Evolutionary conservation across 2,329 filamentous ascomycete genomes (phyloP), one percentile per base, ranked within the genome.

Genomic region (Penicillium capsulatum): DNA sequence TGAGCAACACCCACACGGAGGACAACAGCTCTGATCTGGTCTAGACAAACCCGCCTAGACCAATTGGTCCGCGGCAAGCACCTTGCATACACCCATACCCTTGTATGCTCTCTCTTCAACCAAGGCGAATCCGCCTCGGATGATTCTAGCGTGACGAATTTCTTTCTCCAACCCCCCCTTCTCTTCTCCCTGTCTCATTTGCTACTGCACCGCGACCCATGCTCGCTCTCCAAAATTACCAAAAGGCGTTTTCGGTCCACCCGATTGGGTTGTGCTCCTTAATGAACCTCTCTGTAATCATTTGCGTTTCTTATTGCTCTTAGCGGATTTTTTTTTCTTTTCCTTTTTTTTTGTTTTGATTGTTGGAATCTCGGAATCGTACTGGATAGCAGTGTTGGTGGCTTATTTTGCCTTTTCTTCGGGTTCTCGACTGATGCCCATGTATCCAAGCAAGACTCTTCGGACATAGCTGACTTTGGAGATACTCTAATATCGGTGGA

Each of bases 1-100:
- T 36, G 63, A 63, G 31, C 47, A 58, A 31, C 47, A 58, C 11
- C 44, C 45, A 24, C 51, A 50, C 7, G 37, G 38, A 13, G 44
- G 43, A 11, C 46, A 48, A 17, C 52, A 38, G 26, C n/a, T n/a
- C n/a, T 11, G 26, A 28, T n/a, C 26, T 14, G 6, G n/a, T 4
- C 26, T 28, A 28, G 26, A 7, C 13, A 28, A 7, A 9, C 9
- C 9, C 19, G 19, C 9, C 19, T 9, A 5, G 19, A 22, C 5
- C 5, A 22, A 22, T 22, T 9, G 19, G 5, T 22, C 9, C 5
- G 9, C 19, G 19, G 19, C 9, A 5, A 9, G 9, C 19, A 22
- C 19, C 19, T 22, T 5, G 5, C 9, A 17, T 28, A 28, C 35
- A 28, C 26, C 15, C 30, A 31, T 10, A 30, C 16, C 32, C 31